Percentiles rank a stretch among this genome's conserved stretches.
phyloP scores from a whole-genome alignment of 768 basidiomycete species.

The Tubosaeta sp. region DNA sequence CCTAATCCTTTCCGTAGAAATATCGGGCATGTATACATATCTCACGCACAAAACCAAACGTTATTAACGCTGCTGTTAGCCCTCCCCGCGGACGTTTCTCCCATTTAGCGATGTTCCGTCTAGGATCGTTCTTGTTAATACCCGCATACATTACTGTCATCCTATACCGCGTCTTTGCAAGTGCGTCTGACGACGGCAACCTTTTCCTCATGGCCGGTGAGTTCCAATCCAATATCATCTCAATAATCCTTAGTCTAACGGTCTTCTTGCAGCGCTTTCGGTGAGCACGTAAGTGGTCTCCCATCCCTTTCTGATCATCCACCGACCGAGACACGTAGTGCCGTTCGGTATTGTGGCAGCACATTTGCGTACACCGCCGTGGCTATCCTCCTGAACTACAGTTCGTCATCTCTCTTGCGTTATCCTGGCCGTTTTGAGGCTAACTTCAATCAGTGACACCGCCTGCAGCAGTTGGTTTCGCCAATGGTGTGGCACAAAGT shows the following conservation, averaged over 20 bases:
- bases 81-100: slow-evolving; percentile 82
- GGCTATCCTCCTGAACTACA: slow-evolving; percentile 83
- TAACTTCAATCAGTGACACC: slow-evolving; percentile 67
- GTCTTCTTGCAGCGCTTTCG: slow-evolving; percentile 49
- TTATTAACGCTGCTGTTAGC: slow-evolving; percentile 33
- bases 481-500: slow-evolving; percentile 95
- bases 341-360: slow-evolving; percentile 80
- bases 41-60: background rate
- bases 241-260: background rate
- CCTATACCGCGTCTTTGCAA: slow-evolving; percentile 70
- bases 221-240: slow-evolving; percentile 21
- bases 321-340: slow-evolving; percentile 41
- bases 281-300: slow-evolving; percentile 68
- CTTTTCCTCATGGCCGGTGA: slow-evolving; percentile 76
- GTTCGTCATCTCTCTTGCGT: slow-evolving; percentile 35
- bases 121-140: slow-evolving; percentile 82
- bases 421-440: background rate
- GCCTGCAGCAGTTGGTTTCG: slow-evolving; percentile 80
- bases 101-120: slow-evolving; percentile 84
- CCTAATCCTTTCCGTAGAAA: slow-evolving; percentile 39
- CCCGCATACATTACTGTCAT: slow-evolving; percentile 83
- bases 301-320: background rate
- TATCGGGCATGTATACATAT: slow-evolving; percentile 46
- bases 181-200: slow-evolving; percentile 64
- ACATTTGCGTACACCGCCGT: slow-evolving; percentile 91